A percentile compares a stretch with the other conserved stretches of the same genome.
Evolutionary conservation across 306 rosid species (phyloP).

Genomic region (Cicer cuneatum): DNA sequence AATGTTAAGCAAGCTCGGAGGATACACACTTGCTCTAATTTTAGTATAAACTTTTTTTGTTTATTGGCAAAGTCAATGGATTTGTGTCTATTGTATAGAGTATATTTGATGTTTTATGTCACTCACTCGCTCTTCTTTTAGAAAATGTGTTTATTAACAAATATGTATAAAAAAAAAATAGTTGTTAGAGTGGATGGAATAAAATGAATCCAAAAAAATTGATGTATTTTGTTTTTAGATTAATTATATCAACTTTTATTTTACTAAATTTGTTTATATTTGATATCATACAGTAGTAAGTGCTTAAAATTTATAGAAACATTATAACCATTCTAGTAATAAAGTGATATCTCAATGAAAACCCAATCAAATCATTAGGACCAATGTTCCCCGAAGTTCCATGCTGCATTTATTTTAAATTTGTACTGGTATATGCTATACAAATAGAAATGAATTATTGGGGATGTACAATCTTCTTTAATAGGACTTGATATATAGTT

Average conservation of each 20-base stretch:
- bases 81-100: too few relatives aligned
- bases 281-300: background rate
- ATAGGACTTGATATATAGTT: slow-evolving; percentile 13
- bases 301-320: slow-evolving; percentile 1
- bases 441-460: background rate
- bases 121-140: background rate
- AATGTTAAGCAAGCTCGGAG: background rate
- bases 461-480: background rate
- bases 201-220: too few relatives aligned
- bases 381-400: background rate
- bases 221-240: too few relatives aligned
- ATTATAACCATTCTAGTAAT: slow-evolving; percentile 23
- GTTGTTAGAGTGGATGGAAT: background rate
- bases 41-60: too few relatives aligned
- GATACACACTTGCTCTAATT: too few relatives aligned
- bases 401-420: slow-evolving; percentile 16
- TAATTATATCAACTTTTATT: too few relatives aligned
- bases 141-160: background rate
- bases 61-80: too few relatives aligned
- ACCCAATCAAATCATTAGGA: slow-evolving; percentile 18
- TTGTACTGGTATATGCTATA: background rate
- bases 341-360: slow-evolving; percentile 17
- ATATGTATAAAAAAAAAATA: background rate
- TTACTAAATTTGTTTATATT: too few relatives aligned
- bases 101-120: background rate